phyloP scores from a whole-genome alignment of 108 stramenopile genomes.

The Cyclotella cryptica region DNA sequence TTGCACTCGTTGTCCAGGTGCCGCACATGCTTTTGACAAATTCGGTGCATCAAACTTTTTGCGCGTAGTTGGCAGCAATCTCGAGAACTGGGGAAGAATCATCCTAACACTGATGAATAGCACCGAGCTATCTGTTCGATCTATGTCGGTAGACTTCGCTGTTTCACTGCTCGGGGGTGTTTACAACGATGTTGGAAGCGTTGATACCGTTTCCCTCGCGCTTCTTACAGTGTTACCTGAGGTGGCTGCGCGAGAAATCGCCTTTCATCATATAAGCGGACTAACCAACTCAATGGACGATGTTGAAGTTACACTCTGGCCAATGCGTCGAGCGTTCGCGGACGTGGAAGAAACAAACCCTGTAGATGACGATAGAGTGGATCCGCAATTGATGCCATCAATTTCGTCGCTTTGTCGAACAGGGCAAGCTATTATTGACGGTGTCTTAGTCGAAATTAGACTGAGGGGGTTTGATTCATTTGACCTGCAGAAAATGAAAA shows the following conservation, averaged over 20 bases:
- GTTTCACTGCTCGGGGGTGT: constrained; percentile 78
- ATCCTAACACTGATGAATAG: constrained; percentile 84
- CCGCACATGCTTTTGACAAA: constrained; percentile 81
- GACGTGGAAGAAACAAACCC: constrained; percentile 89
- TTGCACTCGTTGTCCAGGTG: constrained; percentile 13
- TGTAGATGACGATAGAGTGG: constrained; percentile 83
- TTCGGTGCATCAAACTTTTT: constrained; percentile 80
- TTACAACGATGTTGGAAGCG: constrained; percentile 68
- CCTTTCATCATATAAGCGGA: constrained; percentile 69
- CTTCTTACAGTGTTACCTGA: constrained; percentile 83
- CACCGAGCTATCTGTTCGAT: constrained; percentile 82
- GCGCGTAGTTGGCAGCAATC: constrained; percentile 54
- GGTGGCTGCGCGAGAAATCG: constrained; percentile 86
- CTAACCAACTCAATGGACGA: constrained; percentile 62
- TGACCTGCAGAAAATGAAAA: constrained; percentile 34
- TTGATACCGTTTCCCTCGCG: constrained; percentile 62
- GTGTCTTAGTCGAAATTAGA: constrained; percentile 85
- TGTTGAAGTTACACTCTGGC: constrained; percentile 78
- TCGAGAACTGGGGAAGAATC: constrained; percentile 87
- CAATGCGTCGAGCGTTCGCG: constrained; percentile 80
- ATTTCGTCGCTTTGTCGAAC: constrained; percentile 74
- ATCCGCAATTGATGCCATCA: constrained; percentile 78
- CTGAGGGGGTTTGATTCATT: constrained; percentile 45
- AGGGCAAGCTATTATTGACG: constrained; percentile 86
- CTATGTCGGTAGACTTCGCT: constrained; percentile 87